Evolutionary conservation across 1,139 yeast species (phyloP), one percentile per base, ranked within the genome.

Genomic region (Entelexis paramagnoliae): DNA sequence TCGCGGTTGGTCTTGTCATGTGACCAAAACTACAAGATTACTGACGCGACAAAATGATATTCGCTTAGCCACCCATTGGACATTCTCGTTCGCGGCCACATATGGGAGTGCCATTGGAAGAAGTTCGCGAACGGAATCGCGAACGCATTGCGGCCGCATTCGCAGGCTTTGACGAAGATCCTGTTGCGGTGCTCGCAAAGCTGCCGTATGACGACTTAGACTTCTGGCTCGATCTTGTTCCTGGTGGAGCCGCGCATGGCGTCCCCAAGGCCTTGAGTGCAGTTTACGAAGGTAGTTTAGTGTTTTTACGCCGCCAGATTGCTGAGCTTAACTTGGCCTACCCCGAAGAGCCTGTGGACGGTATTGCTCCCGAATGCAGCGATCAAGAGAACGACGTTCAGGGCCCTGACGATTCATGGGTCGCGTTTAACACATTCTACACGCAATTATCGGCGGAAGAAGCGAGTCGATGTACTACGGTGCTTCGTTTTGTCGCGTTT

Each of bases 21-120:
- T n/a, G n/a, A n/a, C n/a, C n/a, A n/a, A n/a, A n/a, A n/a, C n/a
- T n/a, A n/a, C n/a, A n/a, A n/a, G n/a, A n/a, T n/a, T n/a, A n/a
- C n/a, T n/a, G n/a, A n/a, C n/a, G n/a, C n/a, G n/a, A n/a, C n/a
- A n/a, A n/a, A n/a, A n/a, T n/a, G n/a, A n/a, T n/a, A n/a, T n/a
- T n/a, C n/a, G n/a, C n/a, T n/a, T n/a, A n/a, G n/a, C n/a, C n/a
- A n/a, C n/a, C n/a, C n/a, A n/a, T n/a, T n/a, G n/a, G n/a, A n/a
- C n/a, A n/a, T n/a, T n/a, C n/a, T n/a, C n/a, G n/a, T n/a, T 22
- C 24, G 24, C 24, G 24, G 24, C n/a, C 28, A 26, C 10, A 26
- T 26, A 42, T 42, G 46, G 46, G 46, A 5, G 36, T 42, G 29
- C 46, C 46, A 48, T 29, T 48, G 42, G 33, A 20, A 3, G 35